These are phyloP conservation scores for Collariella sp. DNA, from an alignment of 495 filamentous ascomycete genomes.

Conservation along the genomic window DNA sequence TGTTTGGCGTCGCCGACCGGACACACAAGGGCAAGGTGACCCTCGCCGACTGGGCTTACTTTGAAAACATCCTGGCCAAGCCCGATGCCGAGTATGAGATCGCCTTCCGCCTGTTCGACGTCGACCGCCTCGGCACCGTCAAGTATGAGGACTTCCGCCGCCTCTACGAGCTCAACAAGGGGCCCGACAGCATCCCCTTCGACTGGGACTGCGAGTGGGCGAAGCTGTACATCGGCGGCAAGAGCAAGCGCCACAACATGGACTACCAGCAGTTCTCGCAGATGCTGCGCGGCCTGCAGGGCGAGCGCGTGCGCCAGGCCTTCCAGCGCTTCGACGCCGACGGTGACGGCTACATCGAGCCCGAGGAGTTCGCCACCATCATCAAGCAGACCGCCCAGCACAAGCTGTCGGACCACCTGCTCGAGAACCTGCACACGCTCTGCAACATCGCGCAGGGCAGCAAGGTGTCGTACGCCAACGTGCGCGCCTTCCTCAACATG, in stretches of 20 bases:
- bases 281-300: slow-evolving; percentile 93
- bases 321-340: slow-evolving; percentile 89
- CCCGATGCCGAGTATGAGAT: slow-evolving; percentile 99
- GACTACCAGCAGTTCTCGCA: slow-evolving; percentile 97
- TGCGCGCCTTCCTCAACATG: slow-evolving; percentile 93
- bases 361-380: slow-evolving; percentile 92
- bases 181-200: slow-evolving; percentile 73
- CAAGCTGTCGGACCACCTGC: slow-evolving; percentile 92
- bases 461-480: slow-evolving; percentile 95
- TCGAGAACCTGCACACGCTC: slow-evolving; percentile 86
- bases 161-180: slow-evolving; percentile 77
- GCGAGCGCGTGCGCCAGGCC: slow-evolving; percentile 88
- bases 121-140: slow-evolving; percentile 69
- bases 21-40: slow-evolving; percentile 59
- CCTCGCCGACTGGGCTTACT: slow-evolving; percentile 80
- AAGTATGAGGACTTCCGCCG: slow-evolving; percentile 78
- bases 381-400: slow-evolving; percentile 88
- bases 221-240: slow-evolving; percentile 82
- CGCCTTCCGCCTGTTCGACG: slow-evolving; percentile 90
- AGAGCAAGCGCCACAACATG: slow-evolving; percentile 74
- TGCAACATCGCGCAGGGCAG: slow-evolving; percentile 89
- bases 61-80: slow-evolving; percentile 86
- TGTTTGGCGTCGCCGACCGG: slow-evolving; percentile 84
- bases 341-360: slow-evolving; percentile 93
- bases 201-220: slow-evolving; percentile 98